These are phyloP conservation scores for Clavaria fumosa DNA, from an alignment of 768 basidiomycete species.

Conservation along the genomic window DNA sequence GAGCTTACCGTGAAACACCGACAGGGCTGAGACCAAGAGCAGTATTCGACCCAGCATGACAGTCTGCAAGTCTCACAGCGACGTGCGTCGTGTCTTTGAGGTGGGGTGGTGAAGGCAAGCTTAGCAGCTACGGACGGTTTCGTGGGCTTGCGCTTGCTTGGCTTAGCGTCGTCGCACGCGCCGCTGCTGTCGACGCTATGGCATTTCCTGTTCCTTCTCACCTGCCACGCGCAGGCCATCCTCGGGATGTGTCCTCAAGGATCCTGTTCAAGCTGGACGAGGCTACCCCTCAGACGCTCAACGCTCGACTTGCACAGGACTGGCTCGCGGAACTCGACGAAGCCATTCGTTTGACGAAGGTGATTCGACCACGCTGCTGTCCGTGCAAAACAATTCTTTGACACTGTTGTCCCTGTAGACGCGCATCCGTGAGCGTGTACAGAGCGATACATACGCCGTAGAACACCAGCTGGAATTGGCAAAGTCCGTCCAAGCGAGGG, in stretches of 20 bases:
- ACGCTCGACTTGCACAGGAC: constrained; percentile 41
- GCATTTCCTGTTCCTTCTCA: constrained; percentile 62
- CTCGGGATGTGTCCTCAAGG: constrained; percentile 53
- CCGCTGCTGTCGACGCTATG: constrained; percentile 26
- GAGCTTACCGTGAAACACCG: not conserved
- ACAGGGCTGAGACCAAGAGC: not conserved
- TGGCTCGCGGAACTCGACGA: constrained; percentile 65
- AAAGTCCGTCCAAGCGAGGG: constrained; percentile 45
- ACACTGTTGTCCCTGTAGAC: constrained; percentile 24
- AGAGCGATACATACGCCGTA: constrained; percentile 45
- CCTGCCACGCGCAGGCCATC: constrained; percentile 45
- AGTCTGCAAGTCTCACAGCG: too few relatives aligned
- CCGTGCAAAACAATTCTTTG: too few relatives aligned
- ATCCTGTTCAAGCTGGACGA: constrained; percentile 58
- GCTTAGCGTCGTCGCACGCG: too few relatives aligned
- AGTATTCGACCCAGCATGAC: not conserved
- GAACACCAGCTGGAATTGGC: constrained; percentile 48
- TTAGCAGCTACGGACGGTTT: too few relatives aligned
- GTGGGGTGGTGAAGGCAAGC: too few relatives aligned
- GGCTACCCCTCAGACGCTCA: constrained; percentile 40
- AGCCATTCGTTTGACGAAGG: constrained; percentile 58
- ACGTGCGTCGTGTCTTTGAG: too few relatives aligned
- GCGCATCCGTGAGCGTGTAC: constrained; percentile 60
- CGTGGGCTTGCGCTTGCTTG: too few relatives aligned
- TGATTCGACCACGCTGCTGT: constrained; percentile 3